A percentile compares a stretch with the other conserved stretches of the same genome.
Evolutionary conservation across 1,139 yeast genomes (phyloP).

Genomic region (Scheffersomyces quercinus): DNA sequence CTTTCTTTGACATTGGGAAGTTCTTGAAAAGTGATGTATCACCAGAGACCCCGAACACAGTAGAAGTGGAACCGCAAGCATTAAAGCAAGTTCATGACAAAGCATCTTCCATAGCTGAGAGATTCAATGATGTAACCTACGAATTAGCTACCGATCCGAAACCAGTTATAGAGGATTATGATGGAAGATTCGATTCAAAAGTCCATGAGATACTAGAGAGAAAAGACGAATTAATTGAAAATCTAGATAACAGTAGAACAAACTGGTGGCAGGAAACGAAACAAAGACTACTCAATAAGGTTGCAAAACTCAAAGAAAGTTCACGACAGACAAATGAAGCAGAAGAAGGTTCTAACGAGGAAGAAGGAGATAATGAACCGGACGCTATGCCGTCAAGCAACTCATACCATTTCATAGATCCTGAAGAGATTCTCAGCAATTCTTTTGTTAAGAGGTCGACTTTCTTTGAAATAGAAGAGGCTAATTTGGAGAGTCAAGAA

Average conservation of each 20-base stretch:
- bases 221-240: not conserved
- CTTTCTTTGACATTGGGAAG: slow-evolving; percentile 16
- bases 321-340: too few relatives aligned
- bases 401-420: not conserved
- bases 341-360: not conserved
- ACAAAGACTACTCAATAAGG: not conserved
- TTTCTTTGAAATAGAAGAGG: not conserved
- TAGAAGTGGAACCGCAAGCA: slow-evolving; percentile 16
- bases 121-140: slow-evolving; percentile 19
- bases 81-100: slow-evolving; percentile 24
- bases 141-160: slow-evolving; percentile 24
- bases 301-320: not conserved
- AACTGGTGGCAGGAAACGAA: not conserved
- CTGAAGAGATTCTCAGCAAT: not conserved
- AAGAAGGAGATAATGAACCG: not conserved
- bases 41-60: not conserved
- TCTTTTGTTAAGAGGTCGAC: not conserved
- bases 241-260: not conserved
- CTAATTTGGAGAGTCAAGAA: slow-evolving; percentile 1
- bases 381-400: too few relatives aligned
- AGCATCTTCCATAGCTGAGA: slow-evolving; percentile 15
- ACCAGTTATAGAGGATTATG: slow-evolving; percentile 17
- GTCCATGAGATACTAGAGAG: slow-evolving; percentile 11
- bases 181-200: slow-evolving; percentile 22
- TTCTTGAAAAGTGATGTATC: not conserved